phyloP scores from a whole-genome alignment of 495 filamentous ascomycete genomes.

The Penicillium bovifimosum region DNA sequence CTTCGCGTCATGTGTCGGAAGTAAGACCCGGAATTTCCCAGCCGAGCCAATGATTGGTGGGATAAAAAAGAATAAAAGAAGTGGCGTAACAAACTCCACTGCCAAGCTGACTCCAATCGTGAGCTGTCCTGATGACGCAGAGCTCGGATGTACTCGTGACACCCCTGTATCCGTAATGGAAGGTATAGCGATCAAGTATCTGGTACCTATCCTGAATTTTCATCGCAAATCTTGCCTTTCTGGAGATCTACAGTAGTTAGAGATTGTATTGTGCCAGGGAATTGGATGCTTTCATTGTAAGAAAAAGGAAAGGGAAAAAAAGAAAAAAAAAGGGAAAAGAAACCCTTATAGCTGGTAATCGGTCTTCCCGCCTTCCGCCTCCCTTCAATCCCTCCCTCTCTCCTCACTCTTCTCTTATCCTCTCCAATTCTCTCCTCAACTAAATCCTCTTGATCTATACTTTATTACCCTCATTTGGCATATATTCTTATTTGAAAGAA shows the following conservation, averaged over 20 bases:
- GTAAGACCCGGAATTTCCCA: slow-evolving; percentile 6
- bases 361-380: background rate
- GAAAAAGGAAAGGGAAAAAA: background rate
- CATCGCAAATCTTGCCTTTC: slow-evolving; percentile 18
- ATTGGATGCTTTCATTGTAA: background rate
- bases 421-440: slow-evolving; percentile 19
- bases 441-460: background rate
- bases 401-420: slow-evolving; percentile 16
- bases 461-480: background rate
- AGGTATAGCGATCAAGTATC: slow-evolving; percentile 20
- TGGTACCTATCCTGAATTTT: background rate
- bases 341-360: background rate
- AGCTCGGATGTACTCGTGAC: slow-evolving; percentile 7
- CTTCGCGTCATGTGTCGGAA: slow-evolving; percentile 32
- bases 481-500: background rate
- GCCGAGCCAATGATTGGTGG: slow-evolving; percentile 36
- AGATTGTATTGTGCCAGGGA: no score
- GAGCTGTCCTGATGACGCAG: slow-evolving; percentile 20
- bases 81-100: slow-evolving; percentile 18
- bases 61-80: slow-evolving; percentile 18
- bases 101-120: slow-evolving; percentile 7
- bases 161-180: slow-evolving; percentile 7
- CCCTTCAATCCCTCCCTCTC: slow-evolving; percentile 7
- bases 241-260: background rate
- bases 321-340: background rate